Evolutionary conservation across 1,139 yeast genomes (phyloP).

Genomic region (Suhomyces bokatorum): DNA sequence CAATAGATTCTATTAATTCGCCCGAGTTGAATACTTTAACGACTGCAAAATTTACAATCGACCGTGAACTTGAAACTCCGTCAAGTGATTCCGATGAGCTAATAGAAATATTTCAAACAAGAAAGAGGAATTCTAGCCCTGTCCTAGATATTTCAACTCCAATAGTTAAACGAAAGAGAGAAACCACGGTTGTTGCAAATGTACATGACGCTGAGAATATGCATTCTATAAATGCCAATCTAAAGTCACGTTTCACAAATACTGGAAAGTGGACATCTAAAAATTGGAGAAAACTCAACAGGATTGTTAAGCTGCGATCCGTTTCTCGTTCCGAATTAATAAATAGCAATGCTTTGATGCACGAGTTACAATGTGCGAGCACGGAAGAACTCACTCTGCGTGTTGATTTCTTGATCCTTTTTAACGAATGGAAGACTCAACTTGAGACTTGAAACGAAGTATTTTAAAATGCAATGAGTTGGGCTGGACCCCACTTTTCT

Average conservation of each 20-base stretch:
- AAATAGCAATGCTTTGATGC: constrained; percentile 12
- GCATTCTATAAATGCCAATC: not conserved
- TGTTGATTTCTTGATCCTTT: constrained; percentile 15
- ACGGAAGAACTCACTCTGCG: constrained; percentile 15
- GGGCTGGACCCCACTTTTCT: constrained; percentile 1
- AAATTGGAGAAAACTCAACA: constrained; percentile 17
- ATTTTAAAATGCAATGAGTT: no score
- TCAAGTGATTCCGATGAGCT: constrained; percentile 16
- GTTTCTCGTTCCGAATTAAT: constrained; percentile 17
- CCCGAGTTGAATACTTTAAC: constrained; percentile 1
- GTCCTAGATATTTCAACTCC: constrained; percentile 16
- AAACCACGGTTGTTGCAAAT: not conserved
- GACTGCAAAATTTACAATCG: not conserved
- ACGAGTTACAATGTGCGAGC: constrained; percentile 13
- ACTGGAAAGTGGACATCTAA: not conserved
- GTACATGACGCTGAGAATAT: not conserved
- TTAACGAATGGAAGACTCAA: not conserved
- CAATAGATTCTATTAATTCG: constrained; percentile 17
- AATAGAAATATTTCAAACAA: constrained; percentile 7
- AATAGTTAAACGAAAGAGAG: not conserved
- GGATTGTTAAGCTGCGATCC: constrained; percentile 15
- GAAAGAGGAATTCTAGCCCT: constrained; percentile 13
- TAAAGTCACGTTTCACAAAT: not conserved
- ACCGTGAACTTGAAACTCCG: no score
- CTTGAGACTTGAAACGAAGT: no score